phyloP scores from a whole-genome alignment of 1,284 basidiomycete species.

The Tausonia pullulans region DNA sequence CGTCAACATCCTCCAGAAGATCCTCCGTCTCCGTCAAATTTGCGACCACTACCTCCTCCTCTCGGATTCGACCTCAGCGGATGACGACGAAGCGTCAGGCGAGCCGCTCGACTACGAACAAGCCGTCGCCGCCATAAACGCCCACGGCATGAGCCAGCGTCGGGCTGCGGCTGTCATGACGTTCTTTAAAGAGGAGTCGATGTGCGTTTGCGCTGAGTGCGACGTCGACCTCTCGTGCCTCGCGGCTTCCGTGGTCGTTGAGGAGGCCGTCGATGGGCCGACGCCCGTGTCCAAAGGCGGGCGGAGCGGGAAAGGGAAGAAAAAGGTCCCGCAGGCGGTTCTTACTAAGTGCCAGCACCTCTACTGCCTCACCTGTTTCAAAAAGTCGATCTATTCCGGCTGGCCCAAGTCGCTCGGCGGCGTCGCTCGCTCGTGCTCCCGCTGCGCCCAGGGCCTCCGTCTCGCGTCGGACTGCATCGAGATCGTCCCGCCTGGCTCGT shows the following conservation, averaged over 20 bases:
- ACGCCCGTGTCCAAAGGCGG: slow-evolving; percentile 20
- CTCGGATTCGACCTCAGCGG: slow-evolving; percentile 36
- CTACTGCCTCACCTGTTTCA: slow-evolving; percentile 75
- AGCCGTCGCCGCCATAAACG: slow-evolving; percentile 57
- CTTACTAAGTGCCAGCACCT: slow-evolving; percentile 90
- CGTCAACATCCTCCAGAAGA: slow-evolving; percentile 92
- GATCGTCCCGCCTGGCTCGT: slow-evolving; percentile 47
- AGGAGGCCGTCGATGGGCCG: slow-evolving; percentile 40
- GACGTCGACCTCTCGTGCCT: slow-evolving; percentile 58
- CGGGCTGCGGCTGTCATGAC: slow-evolving; percentile 70
- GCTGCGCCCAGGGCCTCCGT: slow-evolving; percentile 55
- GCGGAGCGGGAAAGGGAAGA: slow-evolving; percentile 21
- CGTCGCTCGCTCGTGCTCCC: slow-evolving; percentile 52
- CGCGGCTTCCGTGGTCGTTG: slow-evolving; percentile 38
- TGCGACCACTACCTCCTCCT: slow-evolving; percentile 94
- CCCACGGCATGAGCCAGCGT: slow-evolving; percentile 64
- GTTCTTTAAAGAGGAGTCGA: slow-evolving; percentile 70
- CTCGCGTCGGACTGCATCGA: slow-evolving; percentile 59
- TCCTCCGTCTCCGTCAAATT: slow-evolving; percentile 86
- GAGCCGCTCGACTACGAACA: slow-evolving; percentile 65
- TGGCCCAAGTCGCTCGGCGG: slow-evolving; percentile 62
- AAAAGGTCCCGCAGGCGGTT: slow-evolving; percentile 34
- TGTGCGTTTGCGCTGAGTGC: slow-evolving; percentile 79
- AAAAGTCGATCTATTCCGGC: slow-evolving; percentile 55
- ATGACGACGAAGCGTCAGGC: slow-evolving; percentile 39